Percentiles rank a stretch among this genome's conserved stretches.
Conservation (phyloP, 78 protist species). For the Dictyostelium capitatum region DNA sequence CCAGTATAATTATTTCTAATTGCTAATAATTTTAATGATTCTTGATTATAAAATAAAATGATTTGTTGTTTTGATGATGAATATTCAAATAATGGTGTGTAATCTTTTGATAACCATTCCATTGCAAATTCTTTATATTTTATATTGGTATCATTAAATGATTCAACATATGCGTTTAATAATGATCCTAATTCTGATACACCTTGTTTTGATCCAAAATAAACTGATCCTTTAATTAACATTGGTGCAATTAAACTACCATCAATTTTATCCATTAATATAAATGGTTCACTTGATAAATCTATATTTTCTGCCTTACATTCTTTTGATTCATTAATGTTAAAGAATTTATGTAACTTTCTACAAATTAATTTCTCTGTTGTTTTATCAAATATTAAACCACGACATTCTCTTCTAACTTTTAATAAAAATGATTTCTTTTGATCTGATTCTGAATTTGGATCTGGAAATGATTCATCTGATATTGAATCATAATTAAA, state of each 20-base stretch:
- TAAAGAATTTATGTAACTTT: conserved; percentile 74
- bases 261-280: conserved; percentile 59
- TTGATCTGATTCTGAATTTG: neutral
- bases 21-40: neutral
- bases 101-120: conserved; percentile 40
- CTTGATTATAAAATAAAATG: conserved; percentile 20
- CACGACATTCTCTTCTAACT: conserved; percentile 75
- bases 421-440: conserved; percentile 25
- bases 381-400: conserved; percentile 27
- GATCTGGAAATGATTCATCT: conserved; percentile 48
- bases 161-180: conserved; percentile 8
- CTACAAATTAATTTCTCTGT: conserved; percentile 33
- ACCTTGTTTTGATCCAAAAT: conserved; percentile 75
- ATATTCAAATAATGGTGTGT: conserved; percentile 63
- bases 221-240: conserved; percentile 10
- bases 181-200: conserved; percentile 23
- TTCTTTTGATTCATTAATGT: conserved; percentile 45
- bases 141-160: neutral
- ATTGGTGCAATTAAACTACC: conserved; percentile 66
- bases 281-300: conserved; percentile 17
- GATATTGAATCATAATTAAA: conserved; percentile 55
- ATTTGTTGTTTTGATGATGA: conserved; percentile 33
- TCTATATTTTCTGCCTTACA: conserved; percentile 12
- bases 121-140: conserved; percentile 44
- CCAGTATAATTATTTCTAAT: conserved; percentile 53